Evolutionary conservation across 202 grass and related monocot genomes (phyloP), one percentile per base, ranked within the genome.

Genomic region (Schoenoplectus tabernaemontani): DNA sequence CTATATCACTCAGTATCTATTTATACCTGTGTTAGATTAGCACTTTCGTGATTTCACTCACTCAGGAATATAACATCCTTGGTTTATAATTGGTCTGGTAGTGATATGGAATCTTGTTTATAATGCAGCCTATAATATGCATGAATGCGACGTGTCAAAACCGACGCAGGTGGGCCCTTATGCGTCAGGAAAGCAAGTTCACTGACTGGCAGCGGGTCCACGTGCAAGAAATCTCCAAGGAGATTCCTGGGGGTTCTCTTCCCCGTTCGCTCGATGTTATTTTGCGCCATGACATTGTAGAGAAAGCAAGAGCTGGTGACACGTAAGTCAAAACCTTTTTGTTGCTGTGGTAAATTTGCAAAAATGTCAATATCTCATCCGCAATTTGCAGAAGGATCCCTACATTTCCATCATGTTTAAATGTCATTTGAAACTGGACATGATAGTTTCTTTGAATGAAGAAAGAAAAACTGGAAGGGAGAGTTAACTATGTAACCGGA

Each of bases 131-230:
- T n/a, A 90, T 94, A 72, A 98, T 94, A 73, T 98, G 95, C 7
- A 83, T 90, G 39, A 98, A 98, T 19, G 95, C 89, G 13, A 92
- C 89, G 59, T 98, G 95, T 83, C 87, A 87, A 85, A 92, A 89
- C 59, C 84, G 95, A 66, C 85, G 87, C 47, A 94, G 82, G 39
- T 98, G 95, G 95, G 91, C 95, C 28, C 90, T 98, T 76, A 86
- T 95, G 60, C 87, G 95, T 2, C 95, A 98, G 86, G 95, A 98
- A 47, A 98, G 95, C 86, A 94, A 90, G 83, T 98, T 98, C 76
- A 92, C 91, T 50, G 95, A 98, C 87, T 98, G 91, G 95, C 95
- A 95, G 76, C 47, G 95, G 44, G 91, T 98, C 50, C 88, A 91
- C 33, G 93, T 98, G 88, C 91, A 98, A 76, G 96, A 98, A 53